Base-by-base conservation (phyloP, 306 rosid species). In the Quercus cerris region DNA sequence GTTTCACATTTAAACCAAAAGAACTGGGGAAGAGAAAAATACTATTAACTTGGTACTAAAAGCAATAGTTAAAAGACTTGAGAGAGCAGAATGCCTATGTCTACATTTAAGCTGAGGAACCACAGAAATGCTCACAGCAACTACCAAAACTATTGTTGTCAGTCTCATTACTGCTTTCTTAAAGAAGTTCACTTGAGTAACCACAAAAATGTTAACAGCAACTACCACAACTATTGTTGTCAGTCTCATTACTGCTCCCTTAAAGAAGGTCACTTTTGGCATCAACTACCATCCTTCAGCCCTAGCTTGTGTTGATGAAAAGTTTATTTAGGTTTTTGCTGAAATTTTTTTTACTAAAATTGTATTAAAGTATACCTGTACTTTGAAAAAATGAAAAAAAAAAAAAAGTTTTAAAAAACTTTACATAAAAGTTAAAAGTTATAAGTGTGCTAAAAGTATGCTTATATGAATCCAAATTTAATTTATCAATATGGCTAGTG, bases 141-240 rank as follows among this genome's bases (percentile, higher is more conserved):
- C 94, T 63, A 88, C 92, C 92, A 79, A 82, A 83, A 81, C 80
- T 58, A 78, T 71, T 74, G 56, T 68, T 77, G 86, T 75, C 87
- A 90, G 86, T 71, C 78, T 85, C 86, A 85, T 90, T 59, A 88
- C 83, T 86, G 85, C 91, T 73, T 1, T 78, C 77, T 84, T 81
- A 57, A 78, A 81, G 64, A 41, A 17, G 55, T 56, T 84, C 80
- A 84, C 84, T 31, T 52, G 67, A n/a, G 66, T 23, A 52, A 77
- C 33, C 8, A 27, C 20, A 35, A 71, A 73, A 78, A 66, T 25
- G 76, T 77, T 28, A 10, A 33, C 76, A 54, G 59, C 91, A 85
- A 85, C 94, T 58, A 88, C 92, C 92, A 79, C 83, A 77, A 79
- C 78, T 55, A 78, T 71, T 74, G 44, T 62, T 75, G 86, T 73